Percentiles rank a stretch among this genome's conserved stretches.
Evolutionary conservation across 768 basidiomycete genomes (phyloP).

Genomic region (Tylopilus plumbeoviolaceoides): DNA sequence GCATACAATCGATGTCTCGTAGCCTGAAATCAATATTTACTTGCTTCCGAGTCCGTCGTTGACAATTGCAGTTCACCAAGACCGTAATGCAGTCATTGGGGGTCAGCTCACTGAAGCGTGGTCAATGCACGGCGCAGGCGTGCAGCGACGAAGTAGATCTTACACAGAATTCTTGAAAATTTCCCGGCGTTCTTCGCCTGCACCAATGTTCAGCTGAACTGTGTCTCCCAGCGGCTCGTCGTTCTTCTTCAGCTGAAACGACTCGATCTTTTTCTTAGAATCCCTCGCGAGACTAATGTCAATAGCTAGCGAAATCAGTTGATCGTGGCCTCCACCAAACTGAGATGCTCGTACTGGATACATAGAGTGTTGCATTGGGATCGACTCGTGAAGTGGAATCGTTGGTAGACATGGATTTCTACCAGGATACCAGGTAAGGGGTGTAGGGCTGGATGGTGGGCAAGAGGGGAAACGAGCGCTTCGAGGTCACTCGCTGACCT

Average conservation of each 20-base stretch:
- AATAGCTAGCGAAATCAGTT: not conserved
- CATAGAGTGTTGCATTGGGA: not conserved
- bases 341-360: conserved; percentile 3
- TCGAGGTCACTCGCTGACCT: not conserved
- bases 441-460: not conserved
- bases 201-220: not conserved
- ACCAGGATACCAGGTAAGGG: not conserved
- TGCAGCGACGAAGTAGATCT: not conserved
- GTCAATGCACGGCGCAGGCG: not conserved
- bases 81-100: too few relatives aligned
- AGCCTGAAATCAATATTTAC: not conserved
- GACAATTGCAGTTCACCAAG: not conserved
- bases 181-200: not conserved
- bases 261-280: conserved; percentile 7
- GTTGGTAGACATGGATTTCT: conserved; percentile 3
- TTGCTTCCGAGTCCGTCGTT: not conserved
- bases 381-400: not conserved
- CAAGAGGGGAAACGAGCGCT: not conserved
- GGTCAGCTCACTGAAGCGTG: too few relatives aligned
- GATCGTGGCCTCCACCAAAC: not conserved
- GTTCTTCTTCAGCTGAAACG: conserved; percentile 1
- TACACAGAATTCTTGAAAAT: conserved; percentile 8
- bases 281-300: conserved; percentile 3
- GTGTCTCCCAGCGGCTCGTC: not conserved
- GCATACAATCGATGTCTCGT: not conserved